Base-by-base conservation (phyloP, 169 alveolate genomes). In the Eimeria maxima region DNA sequence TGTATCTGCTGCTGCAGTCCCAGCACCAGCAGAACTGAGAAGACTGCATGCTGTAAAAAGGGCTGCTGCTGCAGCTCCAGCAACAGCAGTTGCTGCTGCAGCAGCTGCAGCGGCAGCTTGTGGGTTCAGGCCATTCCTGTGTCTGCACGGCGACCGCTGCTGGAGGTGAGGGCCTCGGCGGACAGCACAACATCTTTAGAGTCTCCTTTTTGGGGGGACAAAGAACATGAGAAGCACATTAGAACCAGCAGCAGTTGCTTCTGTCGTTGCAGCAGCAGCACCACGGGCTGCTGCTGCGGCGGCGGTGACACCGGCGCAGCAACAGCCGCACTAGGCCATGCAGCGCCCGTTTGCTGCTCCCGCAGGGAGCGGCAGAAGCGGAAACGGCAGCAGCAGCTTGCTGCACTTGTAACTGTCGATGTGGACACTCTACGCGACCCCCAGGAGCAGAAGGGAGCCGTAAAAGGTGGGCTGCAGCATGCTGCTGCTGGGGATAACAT, bases 11-110 rank as follows among this genome's bases (percentile, higher is more conserved):
- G 81, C 81, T 33, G 47, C 81, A 71, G 47, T 45, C 47, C 45
- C 87, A 76, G 57, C 87, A 76, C 2, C 87, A 76, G 87, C 87
- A 76, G 57, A 16, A 60, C 87, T 11, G 87, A 24, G 57, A 33
- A 18, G 29, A 11, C 63, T 24, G 16, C 88, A 33, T 22, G 88
- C 44, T 42, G 63, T 65, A 76, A 13, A 10, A 11, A 13, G 33
- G 50, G 90, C 47, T 13, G 90, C 65, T 29, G 90, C 47, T 29
- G 90, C 65, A 18, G 89, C 89, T 18, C 47, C 71, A 33, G 90
- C 90, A 13, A 71, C 90, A 47, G 90, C 71, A 7, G 90, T 27
- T 47, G 90, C 90, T 47, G 90, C 90, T 47, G 71, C 90, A 11
- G 65, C 71, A 27, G 80, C 80, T n/a, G 80, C 69, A 60, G n/a